Base-by-base conservation (phyloP, 2,329 filamentous ascomycete genomes). In the Zasmidium cellare region DNA sequence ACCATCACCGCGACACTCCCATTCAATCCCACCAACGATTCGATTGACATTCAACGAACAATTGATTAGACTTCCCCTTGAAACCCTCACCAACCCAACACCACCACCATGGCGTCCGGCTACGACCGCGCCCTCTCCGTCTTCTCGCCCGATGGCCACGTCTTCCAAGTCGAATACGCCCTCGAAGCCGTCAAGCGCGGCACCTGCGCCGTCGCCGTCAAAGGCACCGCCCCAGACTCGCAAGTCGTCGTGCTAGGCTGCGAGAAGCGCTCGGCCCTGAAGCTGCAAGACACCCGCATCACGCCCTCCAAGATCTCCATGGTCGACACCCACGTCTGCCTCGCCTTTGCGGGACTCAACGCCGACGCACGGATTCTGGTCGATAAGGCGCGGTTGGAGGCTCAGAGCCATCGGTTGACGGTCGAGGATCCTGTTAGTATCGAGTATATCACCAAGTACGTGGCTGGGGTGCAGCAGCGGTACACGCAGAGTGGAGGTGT, bases 81-180 rank as follows among this genome's bases (percentile, higher is more conserved):
- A 31, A 28, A 16, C 23, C 7, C 35, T 41, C 35, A 41, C 35
- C 44, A 24, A 22, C 44, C 25, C 3, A 55, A n/a, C n/a, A 48
- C 22, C 35, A 18, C 53, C 69, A 76, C 48, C 62, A 90, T 96
- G 91, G 89, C 92, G 77, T 96, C 92, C 71, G 93, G 93, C 79
- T 99, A 99, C 82, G 94, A 99, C 82, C 90, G 94, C 89, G 94
- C 93, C 80, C 88, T 97, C 77, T 97, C 93, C 80, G 92, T 96
- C 75, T 97, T 97, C 73, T 97, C 93, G 85, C 94, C 94, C 72
- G 94, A 99, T 80, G 94, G 94, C 79, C 94, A 99, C 82, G 94
- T 99, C 72, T 99, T 99, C 81, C 94, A 99, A 80, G 94, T 99
- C 72, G 94, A 99, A 84, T 99, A 99, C 85, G 94, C 94, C 56